These are phyloP conservation scores for Salix suchowensis DNA, from an alignment of 345 rosid genomes.

Conservation along the genomic window DNA sequence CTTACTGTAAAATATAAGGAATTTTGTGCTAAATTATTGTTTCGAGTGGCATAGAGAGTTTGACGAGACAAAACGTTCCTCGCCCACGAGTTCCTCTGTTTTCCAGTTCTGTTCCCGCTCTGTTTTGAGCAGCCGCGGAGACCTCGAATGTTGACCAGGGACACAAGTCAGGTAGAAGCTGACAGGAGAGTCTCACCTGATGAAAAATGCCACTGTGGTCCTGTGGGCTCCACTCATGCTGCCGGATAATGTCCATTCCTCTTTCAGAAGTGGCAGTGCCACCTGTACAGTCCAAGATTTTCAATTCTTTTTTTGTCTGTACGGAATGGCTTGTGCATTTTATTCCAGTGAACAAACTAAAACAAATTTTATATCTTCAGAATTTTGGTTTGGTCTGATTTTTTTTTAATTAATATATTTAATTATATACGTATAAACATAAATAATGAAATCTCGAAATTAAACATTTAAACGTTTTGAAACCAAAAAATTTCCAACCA, in stretches of 20 bases:
- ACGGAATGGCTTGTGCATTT: too few species aligned
- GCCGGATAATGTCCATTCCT: too few species aligned
- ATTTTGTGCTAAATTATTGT: not conserved
- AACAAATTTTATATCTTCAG: too few species aligned
- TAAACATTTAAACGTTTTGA: too few species aligned
- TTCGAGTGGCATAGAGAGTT: not conserved
- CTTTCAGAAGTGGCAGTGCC: not conserved
- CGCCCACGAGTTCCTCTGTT: not conserved
- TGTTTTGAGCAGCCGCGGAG: not conserved
- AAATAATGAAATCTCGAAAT: too few species aligned
- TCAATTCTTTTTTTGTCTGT: too few species aligned
- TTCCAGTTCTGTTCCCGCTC: not conserved
- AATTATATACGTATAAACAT: too few species aligned
- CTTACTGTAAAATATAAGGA: not conserved
- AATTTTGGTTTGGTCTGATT: too few species aligned
- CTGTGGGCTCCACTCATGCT: not conserved
- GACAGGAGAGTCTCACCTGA: slow-evolving; percentile 5
- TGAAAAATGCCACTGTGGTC: not conserved
- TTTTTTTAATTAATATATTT: too few species aligned
- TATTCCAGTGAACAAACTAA: too few species aligned
- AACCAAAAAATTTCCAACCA: too few species aligned
- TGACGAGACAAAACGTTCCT: not conserved
- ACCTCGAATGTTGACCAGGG: not conserved
- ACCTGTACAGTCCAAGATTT: not conserved
- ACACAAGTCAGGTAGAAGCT: not conserved